Evolutionary conservation across 106 monocot genomes (phyloP).

Genomic region (Triglochin maritima): DNA sequence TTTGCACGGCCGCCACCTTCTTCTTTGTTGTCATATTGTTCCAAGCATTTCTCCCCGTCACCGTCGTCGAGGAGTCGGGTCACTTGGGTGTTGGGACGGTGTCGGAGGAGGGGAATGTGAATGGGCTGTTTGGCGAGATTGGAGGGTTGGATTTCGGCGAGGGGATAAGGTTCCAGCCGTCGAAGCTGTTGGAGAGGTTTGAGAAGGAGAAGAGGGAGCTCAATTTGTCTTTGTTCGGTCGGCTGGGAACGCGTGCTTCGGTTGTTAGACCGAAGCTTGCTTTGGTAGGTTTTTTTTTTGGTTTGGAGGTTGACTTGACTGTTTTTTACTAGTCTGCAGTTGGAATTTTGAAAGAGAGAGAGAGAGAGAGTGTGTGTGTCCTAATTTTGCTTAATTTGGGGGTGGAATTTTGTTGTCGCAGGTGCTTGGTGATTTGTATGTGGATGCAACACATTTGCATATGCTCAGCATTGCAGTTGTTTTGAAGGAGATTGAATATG

Average conservation of each 20-base stretch:
- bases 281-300: slow-evolving; percentile 13
- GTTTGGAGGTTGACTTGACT: not conserved
- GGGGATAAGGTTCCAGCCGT: slow-evolving; percentile 24
- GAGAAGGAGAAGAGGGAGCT: slow-evolving; percentile 13
- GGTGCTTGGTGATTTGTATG: slow-evolving; percentile 19
- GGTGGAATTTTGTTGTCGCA: slow-evolving; percentile 4
- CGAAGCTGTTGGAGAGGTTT: slow-evolving; percentile 24
- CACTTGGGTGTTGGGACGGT: not conserved
- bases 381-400: not conserved
- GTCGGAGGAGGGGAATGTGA: not conserved
- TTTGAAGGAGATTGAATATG: slow-evolving; percentile 24
- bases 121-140: slow-evolving; percentile 8
- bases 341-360: too few species aligned
- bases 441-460: slow-evolving; percentile 14
- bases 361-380: too few species aligned
- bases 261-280: slow-evolving; percentile 13
- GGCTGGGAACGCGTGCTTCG: slow-evolving; percentile 1
- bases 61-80: slow-evolving; percentile 20
- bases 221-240: slow-evolving; percentile 6
- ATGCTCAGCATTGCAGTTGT: slow-evolving; percentile 21
- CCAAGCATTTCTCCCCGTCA: slow-evolving; percentile 25
- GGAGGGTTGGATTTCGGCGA: slow-evolving; percentile 31
- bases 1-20: slow-evolving; percentile 20
- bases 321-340: too few species aligned
- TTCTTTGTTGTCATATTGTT: slow-evolving; percentile 28